Evolutionary conservation across 2,329 filamentous ascomycete genomes (phyloP).

Genomic region (Didymella arachidicola): DNA sequence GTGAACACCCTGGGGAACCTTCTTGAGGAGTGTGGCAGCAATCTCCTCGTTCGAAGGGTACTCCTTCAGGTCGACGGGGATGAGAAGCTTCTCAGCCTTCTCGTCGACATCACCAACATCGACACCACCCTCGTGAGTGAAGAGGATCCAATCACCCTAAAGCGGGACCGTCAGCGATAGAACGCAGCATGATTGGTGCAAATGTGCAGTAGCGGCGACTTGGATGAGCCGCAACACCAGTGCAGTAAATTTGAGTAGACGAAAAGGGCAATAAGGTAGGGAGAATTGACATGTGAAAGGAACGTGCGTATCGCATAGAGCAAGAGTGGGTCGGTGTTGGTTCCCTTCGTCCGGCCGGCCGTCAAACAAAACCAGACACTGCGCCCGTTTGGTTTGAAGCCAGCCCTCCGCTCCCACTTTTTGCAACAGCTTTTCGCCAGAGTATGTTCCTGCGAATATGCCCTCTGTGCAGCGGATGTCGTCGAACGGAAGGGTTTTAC

Average conservation of each 20-base stretch:
- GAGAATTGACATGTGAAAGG: slow-evolving; percentile 47
- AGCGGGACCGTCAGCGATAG: slow-evolving; percentile 43
- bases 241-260: slow-evolving; percentile 26
- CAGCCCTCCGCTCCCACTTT: slow-evolving; percentile 25
- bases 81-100: slow-evolving; percentile 98
- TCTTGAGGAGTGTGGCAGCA: slow-evolving; percentile 81
- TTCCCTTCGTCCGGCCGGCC: slow-evolving; percentile 52
- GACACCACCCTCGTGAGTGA: slow-evolving; percentile 99
- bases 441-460: slow-evolving; percentile 21
- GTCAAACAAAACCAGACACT: slow-evolving; percentile 47
- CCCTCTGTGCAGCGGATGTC: slow-evolving; percentile 12
- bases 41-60: slow-evolving; percentile 98
- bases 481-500: slow-evolving; percentile 3
- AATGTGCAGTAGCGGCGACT: slow-evolving; percentile 27
- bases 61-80: slow-evolving; percentile 91
- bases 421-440: slow-evolving; percentile 22
- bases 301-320: slow-evolving; percentile 39
- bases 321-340: slow-evolving; percentile 49
- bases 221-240: slow-evolving; percentile 47
- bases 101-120: slow-evolving; percentile 99
- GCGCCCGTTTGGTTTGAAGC: slow-evolving; percentile 35
- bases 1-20: slow-evolving; percentile 94
- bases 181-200: slow-evolving; percentile 39
- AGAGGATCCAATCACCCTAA: slow-evolving; percentile 99
- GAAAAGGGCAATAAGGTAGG: slow-evolving; percentile 25